Percentiles rank a stretch among this genome's conserved stretches.
These are phyloP conservation scores for Geum urbanum DNA, from an alignment of 306 rosid genomes.

Conservation along the genomic window DNA sequence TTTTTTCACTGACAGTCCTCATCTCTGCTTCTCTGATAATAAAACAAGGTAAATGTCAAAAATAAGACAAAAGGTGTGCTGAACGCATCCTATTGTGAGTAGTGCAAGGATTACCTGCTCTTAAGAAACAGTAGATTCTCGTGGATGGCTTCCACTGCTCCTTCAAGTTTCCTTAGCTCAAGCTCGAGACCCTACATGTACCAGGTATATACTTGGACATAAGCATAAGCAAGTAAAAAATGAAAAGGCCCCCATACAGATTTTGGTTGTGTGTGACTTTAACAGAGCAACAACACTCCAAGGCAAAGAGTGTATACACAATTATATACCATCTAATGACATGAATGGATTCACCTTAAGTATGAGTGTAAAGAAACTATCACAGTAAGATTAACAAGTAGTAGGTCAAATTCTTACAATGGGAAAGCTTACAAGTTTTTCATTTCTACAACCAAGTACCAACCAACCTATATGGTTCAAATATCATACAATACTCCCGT, in stretches of 20 bases:
- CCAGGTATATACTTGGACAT: background rate
- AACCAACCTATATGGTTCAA: background rate
- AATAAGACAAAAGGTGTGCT: background rate
- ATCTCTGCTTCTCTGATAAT: constrained; percentile 69
- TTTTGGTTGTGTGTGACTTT: background rate
- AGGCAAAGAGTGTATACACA: too few relatives aligned
- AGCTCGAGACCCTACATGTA: constrained; percentile 77
- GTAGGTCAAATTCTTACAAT: background rate
- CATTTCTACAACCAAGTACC: background rate
- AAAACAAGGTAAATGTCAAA: background rate
- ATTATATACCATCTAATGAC: too few relatives aligned
- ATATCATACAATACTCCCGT: background rate
- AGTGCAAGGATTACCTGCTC: constrained; percentile 46
- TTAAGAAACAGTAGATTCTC: constrained; percentile 75
- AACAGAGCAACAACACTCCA: too few relatives aligned
- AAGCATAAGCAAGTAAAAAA: background rate
- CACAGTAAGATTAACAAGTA: too few relatives aligned
- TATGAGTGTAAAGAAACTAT: too few relatives aligned
- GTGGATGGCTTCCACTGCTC: constrained; percentile 83
- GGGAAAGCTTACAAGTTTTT: background rate
- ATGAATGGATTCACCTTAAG: too few relatives aligned
- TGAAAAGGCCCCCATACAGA: background rate
- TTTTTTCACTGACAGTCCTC: constrained; percentile 77
- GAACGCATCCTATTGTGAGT: background rate
- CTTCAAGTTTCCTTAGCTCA: constrained; percentile 86